phyloP scores from a whole-genome alignment of 139 green algal species.

The Micromonas pusilla region DNA sequence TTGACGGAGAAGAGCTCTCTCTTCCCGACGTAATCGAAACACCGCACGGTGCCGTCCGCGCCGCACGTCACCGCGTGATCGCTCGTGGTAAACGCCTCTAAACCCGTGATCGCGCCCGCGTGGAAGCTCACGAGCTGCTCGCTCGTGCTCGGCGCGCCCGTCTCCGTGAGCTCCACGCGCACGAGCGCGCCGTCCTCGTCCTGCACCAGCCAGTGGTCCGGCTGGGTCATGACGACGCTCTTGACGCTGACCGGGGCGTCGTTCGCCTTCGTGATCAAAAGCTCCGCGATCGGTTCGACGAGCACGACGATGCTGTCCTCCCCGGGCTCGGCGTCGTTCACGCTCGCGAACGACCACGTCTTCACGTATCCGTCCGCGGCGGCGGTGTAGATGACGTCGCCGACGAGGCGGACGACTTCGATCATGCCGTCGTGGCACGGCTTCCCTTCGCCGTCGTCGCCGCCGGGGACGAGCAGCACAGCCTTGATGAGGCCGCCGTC shows the following conservation, averaged over 20 bases:
- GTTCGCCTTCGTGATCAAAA: slow-evolving; percentile 28
- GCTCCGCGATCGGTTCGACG: slow-evolving; percentile 36
- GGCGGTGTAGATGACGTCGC: slow-evolving; percentile 48
- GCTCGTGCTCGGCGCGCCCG: slow-evolving; percentile 26
- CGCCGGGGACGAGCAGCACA: background rate
- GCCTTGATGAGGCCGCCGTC: slow-evolving; percentile 69
- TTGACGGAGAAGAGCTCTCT: background rate
- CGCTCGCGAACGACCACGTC: slow-evolving; percentile 53
- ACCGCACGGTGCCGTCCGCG: slow-evolving; percentile 47
- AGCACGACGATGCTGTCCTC: slow-evolving; percentile 35
- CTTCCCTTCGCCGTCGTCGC: slow-evolving; percentile 22
- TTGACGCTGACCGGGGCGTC: slow-evolving; percentile 26
- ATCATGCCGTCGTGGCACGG: slow-evolving; percentile 63
- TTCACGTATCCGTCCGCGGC: slow-evolving; percentile 61
- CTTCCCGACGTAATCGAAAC: slow-evolving; percentile 45
- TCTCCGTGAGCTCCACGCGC: slow-evolving; percentile 24
- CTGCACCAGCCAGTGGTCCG: slow-evolving; percentile 51
- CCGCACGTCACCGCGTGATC: slow-evolving; percentile 49
- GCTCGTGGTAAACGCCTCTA: slow-evolving; percentile 32
- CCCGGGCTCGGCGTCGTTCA: slow-evolving; percentile 22
- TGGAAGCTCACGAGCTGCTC: slow-evolving; percentile 32
- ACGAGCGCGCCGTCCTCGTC: slow-evolving; percentile 45
- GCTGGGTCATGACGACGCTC: slow-evolving; percentile 37
- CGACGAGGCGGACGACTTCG: slow-evolving; percentile 54
- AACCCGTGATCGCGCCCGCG: slow-evolving; percentile 45